These are phyloP conservation scores for Hypoxylon crocopeplum DNA, from an alignment of 495 filamentous ascomycete species.

Conservation along the genomic window DNA sequence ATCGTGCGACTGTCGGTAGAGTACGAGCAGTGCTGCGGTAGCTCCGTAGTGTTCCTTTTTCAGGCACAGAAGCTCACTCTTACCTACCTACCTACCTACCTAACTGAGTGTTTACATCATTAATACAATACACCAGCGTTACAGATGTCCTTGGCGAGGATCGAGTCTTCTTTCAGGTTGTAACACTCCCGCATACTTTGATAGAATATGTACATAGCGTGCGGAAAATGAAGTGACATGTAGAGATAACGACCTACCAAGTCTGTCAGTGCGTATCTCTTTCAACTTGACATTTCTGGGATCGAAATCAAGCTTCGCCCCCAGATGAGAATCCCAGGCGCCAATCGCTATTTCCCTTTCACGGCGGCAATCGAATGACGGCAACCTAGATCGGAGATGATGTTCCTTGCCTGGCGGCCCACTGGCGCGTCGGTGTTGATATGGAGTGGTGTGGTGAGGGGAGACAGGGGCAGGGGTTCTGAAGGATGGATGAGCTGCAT, in stretches of 20 bases:
- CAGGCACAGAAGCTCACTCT: neutral
- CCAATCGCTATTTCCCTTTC: slow-evolving; percentile 29
- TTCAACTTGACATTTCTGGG: neutral
- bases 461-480: no score
- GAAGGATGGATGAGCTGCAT: no score
- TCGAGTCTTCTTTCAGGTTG: neutral
- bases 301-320: slow-evolving; percentile 33
- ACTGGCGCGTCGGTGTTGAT: neutral
- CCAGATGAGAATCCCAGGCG: slow-evolving; percentile 11
- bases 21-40: slow-evolving; percentile 13
- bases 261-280: slow-evolving; percentile 25
- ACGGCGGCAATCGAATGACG: slow-evolving; percentile 31
- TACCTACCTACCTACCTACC: neutral
- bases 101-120: no score
- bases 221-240: slow-evolving; percentile 3
- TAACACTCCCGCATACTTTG: neutral
- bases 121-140: neutral
- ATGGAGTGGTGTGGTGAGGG: no score
- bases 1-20: slow-evolving; percentile 14
- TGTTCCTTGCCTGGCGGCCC: slow-evolving; percentile 21
- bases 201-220: no score
- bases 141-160: neutral
- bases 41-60: slow-evolving; percentile 4
- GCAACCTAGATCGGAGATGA: slow-evolving; percentile 35
- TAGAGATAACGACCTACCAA: slow-evolving; percentile 27